Percentiles rank a stretch among this genome's conserved stretches.
These are phyloP conservation scores for Scortechinia acanthostroma DNA, from an alignment of 2,329 filamentous ascomycete genomes.

Conservation along the genomic window DNA sequence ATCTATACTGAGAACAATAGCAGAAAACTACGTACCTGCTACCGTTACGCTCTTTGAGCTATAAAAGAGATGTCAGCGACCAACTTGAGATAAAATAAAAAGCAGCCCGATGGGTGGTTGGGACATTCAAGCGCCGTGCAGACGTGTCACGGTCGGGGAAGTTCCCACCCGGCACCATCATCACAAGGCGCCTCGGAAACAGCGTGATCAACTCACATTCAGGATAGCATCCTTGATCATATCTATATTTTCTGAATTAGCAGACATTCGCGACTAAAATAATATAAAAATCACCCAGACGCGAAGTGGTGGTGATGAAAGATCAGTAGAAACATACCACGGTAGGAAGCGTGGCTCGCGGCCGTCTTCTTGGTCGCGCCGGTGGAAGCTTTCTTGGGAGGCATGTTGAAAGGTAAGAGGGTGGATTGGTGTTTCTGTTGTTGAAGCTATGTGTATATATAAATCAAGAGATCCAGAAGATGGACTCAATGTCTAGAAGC, in stretches of 20 bases:
- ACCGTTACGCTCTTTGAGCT: slow-evolving; percentile 68
- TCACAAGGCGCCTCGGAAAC: slow-evolving; percentile 24
- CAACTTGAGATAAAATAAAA: slow-evolving; percentile 13
- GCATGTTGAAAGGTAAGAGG: too few relatives aligned
- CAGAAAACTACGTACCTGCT: slow-evolving; percentile 47
- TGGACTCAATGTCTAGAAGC: too few relatives aligned
- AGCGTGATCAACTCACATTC: slow-evolving; percentile 51
- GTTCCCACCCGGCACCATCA: slow-evolving; percentile 18
- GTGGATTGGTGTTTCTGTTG: slow-evolving; percentile 4
- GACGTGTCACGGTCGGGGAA: slow-evolving; percentile 4
- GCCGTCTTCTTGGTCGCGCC: slow-evolving; percentile 49
- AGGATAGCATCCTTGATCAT: slow-evolving; percentile 70
- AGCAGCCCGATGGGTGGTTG: slow-evolving; percentile 5
- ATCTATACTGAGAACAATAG: not conserved
- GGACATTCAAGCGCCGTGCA: slow-evolving; percentile 4
- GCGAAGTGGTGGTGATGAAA: slow-evolving; percentile 33
- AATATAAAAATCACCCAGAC: slow-evolving; percentile 19
- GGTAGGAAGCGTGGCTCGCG: slow-evolving; percentile 54
- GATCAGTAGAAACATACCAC: slow-evolving; percentile 40
- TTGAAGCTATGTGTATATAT: not conserved
- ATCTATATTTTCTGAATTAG: slow-evolving; percentile 42
- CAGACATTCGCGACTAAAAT: slow-evolving; percentile 39
- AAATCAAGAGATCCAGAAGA: too few relatives aligned
- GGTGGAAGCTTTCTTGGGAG: slow-evolving; percentile 54
- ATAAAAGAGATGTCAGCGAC: slow-evolving; percentile 15